A percentile compares a stretch with the other conserved stretches of the same genome.
Evolutionary conservation across 139 green algal species (phyloP).

Genomic region (Micractinium conductrix): DNA sequence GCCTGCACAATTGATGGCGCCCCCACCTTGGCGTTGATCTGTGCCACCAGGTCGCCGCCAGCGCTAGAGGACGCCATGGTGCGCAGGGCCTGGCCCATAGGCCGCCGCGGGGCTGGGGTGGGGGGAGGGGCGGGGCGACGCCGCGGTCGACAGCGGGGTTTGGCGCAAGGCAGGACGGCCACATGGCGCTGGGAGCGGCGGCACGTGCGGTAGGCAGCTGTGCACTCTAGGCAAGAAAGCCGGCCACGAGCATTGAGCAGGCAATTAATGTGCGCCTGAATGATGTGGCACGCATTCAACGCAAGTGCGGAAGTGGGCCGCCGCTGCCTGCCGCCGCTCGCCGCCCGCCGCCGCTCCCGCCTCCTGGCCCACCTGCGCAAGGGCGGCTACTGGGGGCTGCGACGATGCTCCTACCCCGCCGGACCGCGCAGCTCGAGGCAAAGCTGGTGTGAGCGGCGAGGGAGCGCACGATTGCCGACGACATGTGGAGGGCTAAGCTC

Average conservation of each 20-base stretch:
- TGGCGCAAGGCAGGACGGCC: too few relatives aligned
- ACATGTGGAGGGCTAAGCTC: too few relatives aligned
- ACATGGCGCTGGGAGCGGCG: too few relatives aligned
- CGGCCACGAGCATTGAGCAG: too few relatives aligned
- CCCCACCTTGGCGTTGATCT: conserved; percentile 12
- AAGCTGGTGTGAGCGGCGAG: not conserved
- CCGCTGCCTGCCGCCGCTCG: not conserved
- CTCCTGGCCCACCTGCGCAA: not conserved
- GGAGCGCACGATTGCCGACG: not conserved
- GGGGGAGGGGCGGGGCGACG: not conserved
- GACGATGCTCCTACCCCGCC: not conserved
- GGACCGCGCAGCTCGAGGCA: not conserved
- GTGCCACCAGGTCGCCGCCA: not conserved
- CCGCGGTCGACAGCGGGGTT: too few relatives aligned
- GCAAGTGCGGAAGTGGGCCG: too few relatives aligned
- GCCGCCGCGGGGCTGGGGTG: not conserved
- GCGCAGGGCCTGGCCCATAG: not conserved
- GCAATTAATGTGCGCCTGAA: too few relatives aligned
- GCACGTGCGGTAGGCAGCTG: too few relatives aligned
- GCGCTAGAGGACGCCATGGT: not conserved
- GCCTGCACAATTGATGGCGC: too few relatives aligned
- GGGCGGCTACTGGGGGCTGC: not conserved
- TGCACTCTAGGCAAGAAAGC: too few relatives aligned
- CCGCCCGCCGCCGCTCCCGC: not conserved
- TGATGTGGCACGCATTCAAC: too few relatives aligned